Percentiles rank a stretch among this genome's conserved stretches.
These are phyloP conservation scores for Oemleria cerasiformis DNA, from an alignment of 306 rosid species.

Conservation along the genomic window DNA sequence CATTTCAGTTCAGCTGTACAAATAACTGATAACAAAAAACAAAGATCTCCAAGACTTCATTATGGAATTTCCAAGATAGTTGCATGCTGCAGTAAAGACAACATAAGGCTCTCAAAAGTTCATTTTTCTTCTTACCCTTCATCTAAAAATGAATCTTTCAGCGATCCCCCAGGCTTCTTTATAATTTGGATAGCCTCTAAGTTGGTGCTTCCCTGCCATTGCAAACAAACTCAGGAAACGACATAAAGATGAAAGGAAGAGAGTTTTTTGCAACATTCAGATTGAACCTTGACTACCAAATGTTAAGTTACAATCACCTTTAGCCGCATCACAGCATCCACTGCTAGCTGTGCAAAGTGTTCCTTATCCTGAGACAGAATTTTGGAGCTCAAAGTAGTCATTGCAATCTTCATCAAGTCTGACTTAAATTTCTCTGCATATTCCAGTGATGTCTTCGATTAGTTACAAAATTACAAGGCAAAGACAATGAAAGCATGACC, in stretches of 20 bases:
- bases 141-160: constrained; percentile 83
- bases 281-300: constrained; percentile 5
- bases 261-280: background rate
- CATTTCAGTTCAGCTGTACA: background rate
- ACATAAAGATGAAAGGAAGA: background rate
- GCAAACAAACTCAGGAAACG: background rate
- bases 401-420: constrained; percentile 94
- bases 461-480: constrained; percentile 15
- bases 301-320: constrained; percentile 48
- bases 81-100: background rate
- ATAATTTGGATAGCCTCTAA: constrained; percentile 89
- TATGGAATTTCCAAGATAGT: background rate
- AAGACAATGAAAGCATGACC: background rate
- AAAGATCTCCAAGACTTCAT: background rate
- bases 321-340: constrained; percentile 92
- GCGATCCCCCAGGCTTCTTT: constrained; percentile 95
- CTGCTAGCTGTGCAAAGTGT: constrained; percentile 86
- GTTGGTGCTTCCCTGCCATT: constrained; percentile 95
- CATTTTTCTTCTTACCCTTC: constrained; percentile 64
- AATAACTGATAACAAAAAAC: background rate
- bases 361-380: constrained; percentile 95
- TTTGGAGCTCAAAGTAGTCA: constrained; percentile 96
- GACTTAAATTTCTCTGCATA: constrained; percentile 76
- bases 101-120: background rate
- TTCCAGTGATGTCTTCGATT: background rate